Percentiles rank a stretch among this genome's conserved stretches.
These are phyloP conservation scores for Backusella morwellensis DNA, from an alignment of 192 early-diverging fungal genomes.

Conservation along the genomic window DNA sequence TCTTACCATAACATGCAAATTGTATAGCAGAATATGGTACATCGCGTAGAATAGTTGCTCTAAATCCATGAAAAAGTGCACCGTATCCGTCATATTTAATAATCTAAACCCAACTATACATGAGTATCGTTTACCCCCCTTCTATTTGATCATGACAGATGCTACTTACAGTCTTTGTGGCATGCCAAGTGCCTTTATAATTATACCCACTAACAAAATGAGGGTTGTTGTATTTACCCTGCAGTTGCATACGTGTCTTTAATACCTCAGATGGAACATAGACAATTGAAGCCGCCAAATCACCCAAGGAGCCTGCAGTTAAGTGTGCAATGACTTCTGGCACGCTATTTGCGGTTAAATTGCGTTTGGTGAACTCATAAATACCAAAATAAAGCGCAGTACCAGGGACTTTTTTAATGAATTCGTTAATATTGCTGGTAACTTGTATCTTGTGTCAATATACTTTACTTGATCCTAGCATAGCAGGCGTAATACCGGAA, in stretches of 20 bases:
- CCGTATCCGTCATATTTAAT: constrained; percentile 62
- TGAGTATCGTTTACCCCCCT: not conserved
- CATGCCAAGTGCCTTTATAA: constrained; percentile 65
- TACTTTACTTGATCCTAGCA: constrained; percentile 41
- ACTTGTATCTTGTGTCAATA: not conserved
- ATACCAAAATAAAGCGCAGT: constrained; percentile 57
- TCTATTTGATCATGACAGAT: not conserved
- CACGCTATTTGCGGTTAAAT: constrained; percentile 37
- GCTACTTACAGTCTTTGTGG: constrained; percentile 49
- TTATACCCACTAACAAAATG: constrained; percentile 65
- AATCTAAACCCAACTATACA: constrained; percentile 32
- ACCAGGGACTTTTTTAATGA: constrained; percentile 42
- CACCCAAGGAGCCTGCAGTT: constrained; percentile 53
- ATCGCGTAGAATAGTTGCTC: constrained; percentile 54
- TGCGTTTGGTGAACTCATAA: constrained; percentile 57
- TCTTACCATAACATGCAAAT: constrained; percentile 59
- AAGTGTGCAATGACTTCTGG: constrained; percentile 55
- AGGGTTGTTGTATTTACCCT: constrained; percentile 72
- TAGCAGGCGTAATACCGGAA: constrained; percentile 54
- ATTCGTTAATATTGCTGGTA: not conserved
- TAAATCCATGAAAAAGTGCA: constrained; percentile 56
- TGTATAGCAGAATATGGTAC: constrained; percentile 60
- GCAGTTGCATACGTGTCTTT: constrained; percentile 79
- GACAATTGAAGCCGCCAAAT: constrained; percentile 53
- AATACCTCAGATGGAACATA: constrained; percentile 63